phyloP scores from a whole-genome alignment of 192 early-diverging fungal genomes.

The Podila minutissima region DNA sequence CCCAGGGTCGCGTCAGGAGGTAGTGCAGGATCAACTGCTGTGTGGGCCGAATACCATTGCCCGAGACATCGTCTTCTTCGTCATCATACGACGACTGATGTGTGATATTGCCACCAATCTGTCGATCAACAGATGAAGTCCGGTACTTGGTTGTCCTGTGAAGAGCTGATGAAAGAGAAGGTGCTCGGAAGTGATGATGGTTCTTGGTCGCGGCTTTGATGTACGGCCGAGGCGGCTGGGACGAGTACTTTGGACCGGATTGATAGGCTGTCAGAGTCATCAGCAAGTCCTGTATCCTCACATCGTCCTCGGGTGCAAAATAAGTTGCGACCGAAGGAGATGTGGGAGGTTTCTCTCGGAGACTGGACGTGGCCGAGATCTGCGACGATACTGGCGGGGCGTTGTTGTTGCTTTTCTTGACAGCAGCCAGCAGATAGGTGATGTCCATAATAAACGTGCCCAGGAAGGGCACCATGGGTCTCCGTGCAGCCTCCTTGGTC shows the following conservation, averaged over 20 bases:
- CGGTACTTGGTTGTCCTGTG: constrained; percentile 53
- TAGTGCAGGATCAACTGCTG: constrained; percentile 76
- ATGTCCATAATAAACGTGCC: constrained; percentile 82
- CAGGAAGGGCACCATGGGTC: constrained; percentile 77
- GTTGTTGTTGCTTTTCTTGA: constrained; percentile 56
- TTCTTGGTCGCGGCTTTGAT: constrained; percentile 62
- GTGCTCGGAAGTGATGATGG: constrained; percentile 59
- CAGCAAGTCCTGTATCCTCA: constrained; percentile 68
- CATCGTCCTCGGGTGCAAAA: constrained; percentile 57
- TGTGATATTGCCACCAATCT: constrained; percentile 51
- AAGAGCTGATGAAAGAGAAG: constrained; percentile 57
- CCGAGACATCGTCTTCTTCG: constrained; percentile 58
- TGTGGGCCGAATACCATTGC: constrained; percentile 57
- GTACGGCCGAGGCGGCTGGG: constrained; percentile 56
- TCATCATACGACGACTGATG: constrained; percentile 58
- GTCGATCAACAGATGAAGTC: constrained; percentile 33
- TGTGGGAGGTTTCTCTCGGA: constrained; percentile 17
- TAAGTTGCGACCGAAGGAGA: constrained; percentile 19
- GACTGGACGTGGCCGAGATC: constrained; percentile 30
- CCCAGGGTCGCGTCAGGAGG: constrained; percentile 76
- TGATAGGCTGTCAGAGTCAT: constrained; percentile 64
- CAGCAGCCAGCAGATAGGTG: constrained; percentile 75
- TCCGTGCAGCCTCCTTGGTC: constrained; percentile 44
- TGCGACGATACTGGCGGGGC: constrained; percentile 36
- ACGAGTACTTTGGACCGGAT: constrained; percentile 64